Evolutionary conservation across 495 filamentous ascomycete species (phyloP).

Genomic region (Penicillium fimorum): DNA sequence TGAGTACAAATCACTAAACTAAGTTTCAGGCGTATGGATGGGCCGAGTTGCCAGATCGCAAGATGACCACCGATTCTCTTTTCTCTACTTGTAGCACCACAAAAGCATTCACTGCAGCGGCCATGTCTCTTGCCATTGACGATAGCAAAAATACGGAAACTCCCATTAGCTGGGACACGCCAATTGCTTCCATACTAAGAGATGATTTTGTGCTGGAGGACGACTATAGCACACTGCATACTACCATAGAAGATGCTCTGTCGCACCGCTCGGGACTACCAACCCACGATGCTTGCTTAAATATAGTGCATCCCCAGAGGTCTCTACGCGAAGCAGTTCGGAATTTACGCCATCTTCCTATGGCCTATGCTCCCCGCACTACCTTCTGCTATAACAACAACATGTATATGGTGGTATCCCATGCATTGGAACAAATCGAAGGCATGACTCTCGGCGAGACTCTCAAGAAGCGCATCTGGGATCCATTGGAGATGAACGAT

Average conservation of each 20-base stretch:
- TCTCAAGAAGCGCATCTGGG: slow-evolving; percentile 44
- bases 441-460: slow-evolving; percentile 42
- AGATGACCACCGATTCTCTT: slow-evolving; percentile 42
- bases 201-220: slow-evolving; percentile 52
- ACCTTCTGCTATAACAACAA: slow-evolving; percentile 52
- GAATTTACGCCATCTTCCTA: slow-evolving; percentile 42
- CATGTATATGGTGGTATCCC: slow-evolving; percentile 48
- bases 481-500: slow-evolving; percentile 43
- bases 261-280: slow-evolving; percentile 52
- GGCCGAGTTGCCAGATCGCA: slow-evolving; percentile 31
- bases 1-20: slow-evolving; percentile 39
- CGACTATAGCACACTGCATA: slow-evolving; percentile 40
- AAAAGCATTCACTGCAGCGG: slow-evolving; percentile 54
- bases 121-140: slow-evolving; percentile 44
- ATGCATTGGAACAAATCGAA: slow-evolving; percentile 32
- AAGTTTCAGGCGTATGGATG: slow-evolving; percentile 50
- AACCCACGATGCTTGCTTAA: slow-evolving; percentile 36
- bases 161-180: slow-evolving; percentile 46
- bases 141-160: slow-evolving; percentile 25
- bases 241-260: slow-evolving; percentile 52
- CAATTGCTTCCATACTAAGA: slow-evolving; percentile 46
- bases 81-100: slow-evolving; percentile 50
- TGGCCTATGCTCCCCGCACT: slow-evolving; percentile 38
- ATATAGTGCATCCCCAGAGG: slow-evolving; percentile 9
- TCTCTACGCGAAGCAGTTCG: slow-evolving; percentile 34